These are phyloP conservation scores for Saccharomyces hybrid DNA, from an alignment of 1,139 yeast genomes.

Conservation along the genomic window DNA sequence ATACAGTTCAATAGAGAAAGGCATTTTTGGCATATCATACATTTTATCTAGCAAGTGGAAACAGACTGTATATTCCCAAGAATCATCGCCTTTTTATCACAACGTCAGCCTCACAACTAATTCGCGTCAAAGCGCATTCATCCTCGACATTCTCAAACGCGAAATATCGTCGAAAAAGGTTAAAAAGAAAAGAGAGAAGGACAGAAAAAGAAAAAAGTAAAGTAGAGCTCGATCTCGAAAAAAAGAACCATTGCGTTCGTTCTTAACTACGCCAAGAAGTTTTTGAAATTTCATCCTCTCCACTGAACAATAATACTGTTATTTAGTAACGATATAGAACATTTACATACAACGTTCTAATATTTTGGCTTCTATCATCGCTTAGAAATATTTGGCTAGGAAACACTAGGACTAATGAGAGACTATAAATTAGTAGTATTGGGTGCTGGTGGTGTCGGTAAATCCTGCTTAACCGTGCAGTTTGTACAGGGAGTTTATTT, in stretches of 20 bases:
- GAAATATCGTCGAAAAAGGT: not conserved
- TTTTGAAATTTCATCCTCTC: not conserved
- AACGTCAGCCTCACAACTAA: not conserved
- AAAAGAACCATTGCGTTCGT: not conserved
- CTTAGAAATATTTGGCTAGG: no score
- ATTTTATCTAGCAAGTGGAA: not conserved
- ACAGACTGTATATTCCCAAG: not conserved
- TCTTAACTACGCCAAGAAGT: not conserved
- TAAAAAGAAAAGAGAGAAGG: not conserved
- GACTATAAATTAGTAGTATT: slow-evolving; percentile 81
- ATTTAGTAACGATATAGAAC: not conserved
- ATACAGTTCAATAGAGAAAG: not conserved
- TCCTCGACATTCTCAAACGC: not conserved
- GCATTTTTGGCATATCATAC: not conserved
- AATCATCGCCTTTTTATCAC: not conserved
- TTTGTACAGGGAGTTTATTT: slow-evolving; percentile 85
- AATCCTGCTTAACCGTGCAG: slow-evolving; percentile 88
- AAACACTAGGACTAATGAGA: slow-evolving; percentile 22
- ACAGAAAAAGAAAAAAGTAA: not conserved
- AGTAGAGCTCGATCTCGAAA: not conserved
- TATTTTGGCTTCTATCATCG: not conserved
- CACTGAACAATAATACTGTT: not conserved
- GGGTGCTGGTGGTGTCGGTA: slow-evolving; percentile 98
- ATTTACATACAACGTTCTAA: not conserved
- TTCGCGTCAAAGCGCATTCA: not conserved